These are phyloP conservation scores for Pseudopithomyces chartarum DNA, from an alignment of 2,329 filamentous ascomycete genomes.

Conservation along the genomic window DNA sequence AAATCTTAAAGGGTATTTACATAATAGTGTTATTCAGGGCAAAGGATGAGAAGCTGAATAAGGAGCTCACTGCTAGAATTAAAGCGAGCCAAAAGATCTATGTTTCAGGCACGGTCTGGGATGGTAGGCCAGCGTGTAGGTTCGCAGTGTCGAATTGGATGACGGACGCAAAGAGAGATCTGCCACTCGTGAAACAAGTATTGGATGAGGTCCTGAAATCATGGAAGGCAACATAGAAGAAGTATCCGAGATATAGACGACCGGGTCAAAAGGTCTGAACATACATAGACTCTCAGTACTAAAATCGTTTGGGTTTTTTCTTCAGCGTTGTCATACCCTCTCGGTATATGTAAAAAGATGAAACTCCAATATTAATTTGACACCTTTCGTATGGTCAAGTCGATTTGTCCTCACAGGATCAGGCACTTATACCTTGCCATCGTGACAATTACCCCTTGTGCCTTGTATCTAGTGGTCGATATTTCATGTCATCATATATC, in stretches of 20 bases:
- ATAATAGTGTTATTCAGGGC: conserved; percentile 81
- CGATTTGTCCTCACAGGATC: neutral
- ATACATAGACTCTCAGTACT: too few species aligned
- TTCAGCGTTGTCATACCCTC: too few species aligned
- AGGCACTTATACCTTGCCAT: too few species aligned
- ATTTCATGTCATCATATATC: conserved; percentile 39
- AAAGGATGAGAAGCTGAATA: conserved; percentile 67
- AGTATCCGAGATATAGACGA: neutral
- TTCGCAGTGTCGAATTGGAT: conserved; percentile 88
- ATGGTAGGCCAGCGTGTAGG: conserved; percentile 73
- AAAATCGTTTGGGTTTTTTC: too few species aligned
- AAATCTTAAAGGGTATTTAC: conserved; percentile 60
- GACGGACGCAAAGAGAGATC: conserved; percentile 70
- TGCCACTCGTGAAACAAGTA: conserved; percentile 67
- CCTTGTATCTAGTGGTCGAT: too few species aligned
- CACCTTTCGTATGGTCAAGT: neutral
- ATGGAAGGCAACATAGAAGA: conserved; percentile 6
- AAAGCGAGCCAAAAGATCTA: conserved; percentile 78
- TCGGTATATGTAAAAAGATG: too few species aligned
- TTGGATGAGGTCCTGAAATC: conserved; percentile 51
- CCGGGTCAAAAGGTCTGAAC: neutral
- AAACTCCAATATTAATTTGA: too few species aligned
- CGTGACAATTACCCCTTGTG: too few species aligned
- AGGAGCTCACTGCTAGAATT: conserved; percentile 69
- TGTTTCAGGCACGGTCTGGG: conserved; percentile 81